Evolutionary conservation across 192 early-diverging fungal genomes (phyloP).

Genomic region (Chytriomyces sp.): DNA sequence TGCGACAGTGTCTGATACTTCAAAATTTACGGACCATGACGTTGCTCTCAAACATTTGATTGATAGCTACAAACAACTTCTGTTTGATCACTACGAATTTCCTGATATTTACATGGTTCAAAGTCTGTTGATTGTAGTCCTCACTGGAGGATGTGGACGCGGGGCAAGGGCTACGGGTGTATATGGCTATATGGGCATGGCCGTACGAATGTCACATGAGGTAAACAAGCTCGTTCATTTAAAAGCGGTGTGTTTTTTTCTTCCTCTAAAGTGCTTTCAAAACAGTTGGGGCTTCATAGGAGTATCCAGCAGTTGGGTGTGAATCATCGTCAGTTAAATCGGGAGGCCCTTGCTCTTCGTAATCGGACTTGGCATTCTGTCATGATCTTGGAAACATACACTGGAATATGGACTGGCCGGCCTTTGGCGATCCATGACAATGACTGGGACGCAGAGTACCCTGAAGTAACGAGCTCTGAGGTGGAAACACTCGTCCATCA

Average conservation of each 20-base stretch:
- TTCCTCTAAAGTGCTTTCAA: background rate
- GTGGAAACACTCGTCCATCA: constrained; percentile 9
- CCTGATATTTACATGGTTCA: constrained; percentile 23
- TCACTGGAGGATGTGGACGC: constrained; percentile 7
- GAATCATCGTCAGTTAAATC: constrained; percentile 12
- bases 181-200: constrained; percentile 28
- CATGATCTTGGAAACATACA: constrained; percentile 33
- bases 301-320: constrained; percentile 11
- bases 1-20: background rate
- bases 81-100: constrained; percentile 31
- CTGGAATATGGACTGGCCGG: constrained; percentile 28
- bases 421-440: constrained; percentile 23
- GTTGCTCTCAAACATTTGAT: constrained; percentile 8
- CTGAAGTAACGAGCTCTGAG: constrained; percentile 3
- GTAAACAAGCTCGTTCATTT: too few species aligned
- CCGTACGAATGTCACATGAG: constrained; percentile 26
- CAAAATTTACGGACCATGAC: constrained; percentile 8
- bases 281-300: constrained; percentile 24
- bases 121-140: constrained; percentile 21
- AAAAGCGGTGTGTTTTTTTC: too few species aligned
- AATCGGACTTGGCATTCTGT: constrained; percentile 31
- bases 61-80: constrained; percentile 14
- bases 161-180: constrained; percentile 15
- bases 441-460: constrained; percentile 32
- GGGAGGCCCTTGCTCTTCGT: constrained; percentile 8